Conservation (phyloP, 306 rosid species). For the Potentilla sterilis region DNA sequence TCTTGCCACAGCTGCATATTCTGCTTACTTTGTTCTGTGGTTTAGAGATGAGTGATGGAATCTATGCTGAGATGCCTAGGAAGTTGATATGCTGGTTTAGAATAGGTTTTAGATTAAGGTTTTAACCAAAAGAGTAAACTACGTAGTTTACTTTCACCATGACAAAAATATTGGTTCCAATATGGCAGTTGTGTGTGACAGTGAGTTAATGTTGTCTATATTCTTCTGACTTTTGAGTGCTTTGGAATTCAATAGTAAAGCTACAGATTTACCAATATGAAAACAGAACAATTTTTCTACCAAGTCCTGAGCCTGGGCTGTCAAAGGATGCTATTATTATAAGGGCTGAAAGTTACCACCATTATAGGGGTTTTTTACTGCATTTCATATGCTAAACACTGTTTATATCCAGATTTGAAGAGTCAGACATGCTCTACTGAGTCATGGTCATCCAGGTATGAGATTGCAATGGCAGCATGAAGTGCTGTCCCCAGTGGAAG, state of each 20-base stretch:
- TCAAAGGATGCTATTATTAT: not conserved
- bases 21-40: not conserved
- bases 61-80: not conserved
- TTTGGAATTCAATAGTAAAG: not conserved
- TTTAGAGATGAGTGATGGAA: not conserved
- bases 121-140: not conserved
- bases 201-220: not conserved
- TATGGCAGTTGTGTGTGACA: not conserved
- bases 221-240: not conserved
- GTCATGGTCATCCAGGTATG: constrained; percentile 34
- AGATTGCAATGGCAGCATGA: constrained; percentile 46
- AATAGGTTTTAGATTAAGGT: not conserved
- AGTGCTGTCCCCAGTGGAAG: constrained; percentile 58
- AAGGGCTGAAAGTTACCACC: not conserved
- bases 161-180: not conserved
- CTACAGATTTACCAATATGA: not conserved
- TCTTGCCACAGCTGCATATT: not conserved
- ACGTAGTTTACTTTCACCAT: not conserved
- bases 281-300: not conserved
- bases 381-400: not conserved
- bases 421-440: not conserved
- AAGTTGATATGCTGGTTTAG: not conserved
- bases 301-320: not conserved
- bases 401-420: not conserved
- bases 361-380: not conserved